A percentile compares a stretch with the other conserved stretches of the same genome.
Conservation (phyloP, 805 yeast species). For the Saccharomycopsis guyanensis region DNA sequence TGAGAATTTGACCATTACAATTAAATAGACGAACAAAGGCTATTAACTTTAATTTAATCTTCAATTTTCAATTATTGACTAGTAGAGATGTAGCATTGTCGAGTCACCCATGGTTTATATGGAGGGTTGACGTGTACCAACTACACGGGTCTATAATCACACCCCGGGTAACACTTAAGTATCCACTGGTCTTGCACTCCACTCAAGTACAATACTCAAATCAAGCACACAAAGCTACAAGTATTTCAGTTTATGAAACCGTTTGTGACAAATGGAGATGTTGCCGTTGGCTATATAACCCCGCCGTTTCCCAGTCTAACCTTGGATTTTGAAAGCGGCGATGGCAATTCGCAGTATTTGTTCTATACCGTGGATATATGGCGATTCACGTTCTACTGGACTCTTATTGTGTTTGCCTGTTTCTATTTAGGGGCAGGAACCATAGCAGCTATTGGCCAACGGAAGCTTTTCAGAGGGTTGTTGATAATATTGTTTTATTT, state of each 20-base stretch:
- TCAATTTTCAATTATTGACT: too few relatives aligned
- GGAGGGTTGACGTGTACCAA: too few relatives aligned
- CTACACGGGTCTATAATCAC: too few relatives aligned
- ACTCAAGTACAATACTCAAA: too few relatives aligned
- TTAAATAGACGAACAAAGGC: too few relatives aligned
- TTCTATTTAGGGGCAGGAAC: conserved; percentile 60
- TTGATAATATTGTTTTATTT: conserved; percentile 41
- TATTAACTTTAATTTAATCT: too few relatives aligned
- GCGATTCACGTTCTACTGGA: conserved; percentile 79
- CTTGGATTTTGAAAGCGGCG: conserved; percentile 9
- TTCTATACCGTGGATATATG: conserved; percentile 71
- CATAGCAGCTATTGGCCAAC: conserved; percentile 47
- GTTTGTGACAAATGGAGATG: conserved; percentile 39
- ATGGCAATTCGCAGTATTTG: conserved; percentile 32
- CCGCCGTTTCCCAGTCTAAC: conserved; percentile 74
- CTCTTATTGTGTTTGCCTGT: conserved; percentile 55
- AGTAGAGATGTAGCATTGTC: too few relatives aligned
- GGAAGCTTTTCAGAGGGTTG: conserved; percentile 33
- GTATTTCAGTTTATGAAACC: conserved; percentile 24
- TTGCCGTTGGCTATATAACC: conserved; percentile 74
- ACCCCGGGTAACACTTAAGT: too few relatives aligned
- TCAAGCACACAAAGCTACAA: too few relatives aligned
- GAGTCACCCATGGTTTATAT: too few relatives aligned
- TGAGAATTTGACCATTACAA: too few relatives aligned
- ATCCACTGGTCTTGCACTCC: too few relatives aligned